A percentile compares a stretch with the other conserved stretches of the same genome.
Conservation (phyloP, 2,329 filamentous ascomycete genomes). For the Sarocladium oryzae region DNA sequence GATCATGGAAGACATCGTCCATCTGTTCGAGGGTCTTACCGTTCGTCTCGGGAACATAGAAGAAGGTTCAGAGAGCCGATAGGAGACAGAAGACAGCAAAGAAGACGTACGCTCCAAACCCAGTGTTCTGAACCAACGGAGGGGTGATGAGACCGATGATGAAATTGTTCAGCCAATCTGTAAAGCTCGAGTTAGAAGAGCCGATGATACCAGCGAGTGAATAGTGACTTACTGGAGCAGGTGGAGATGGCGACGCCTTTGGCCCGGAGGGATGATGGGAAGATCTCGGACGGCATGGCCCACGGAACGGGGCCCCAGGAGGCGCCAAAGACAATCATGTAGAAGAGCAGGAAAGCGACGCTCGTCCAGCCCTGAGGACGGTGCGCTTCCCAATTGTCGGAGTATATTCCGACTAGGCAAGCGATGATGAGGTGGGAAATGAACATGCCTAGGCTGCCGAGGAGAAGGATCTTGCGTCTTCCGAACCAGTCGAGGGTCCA, state of each 20-base stretch:
- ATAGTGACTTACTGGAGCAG: no score
- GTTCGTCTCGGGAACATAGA: constrained; percentile 52
- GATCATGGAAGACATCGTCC: constrained; percentile 31
- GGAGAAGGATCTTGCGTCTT: constrained; percentile 35
- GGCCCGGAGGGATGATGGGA: constrained; percentile 27
- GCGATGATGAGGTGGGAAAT: constrained; percentile 45
- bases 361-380: constrained; percentile 44
- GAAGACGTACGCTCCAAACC: constrained; percentile 49
- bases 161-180: constrained; percentile 56
- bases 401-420: constrained; percentile 40
- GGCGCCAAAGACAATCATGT: constrained; percentile 24
- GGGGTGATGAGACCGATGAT: constrained; percentile 53
- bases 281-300: constrained; percentile 34
- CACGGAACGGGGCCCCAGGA: constrained; percentile 40
- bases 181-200: no score
- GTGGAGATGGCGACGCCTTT: constrained; percentile 22
- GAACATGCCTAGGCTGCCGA: constrained; percentile 43
- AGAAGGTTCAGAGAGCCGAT: constrained; percentile 43
- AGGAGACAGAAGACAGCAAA: constrained; percentile 53
- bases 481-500: constrained; percentile 36
- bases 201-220: constrained; percentile 24
- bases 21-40: constrained; percentile 49
- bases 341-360: constrained; percentile 26
- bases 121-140: constrained; percentile 46
- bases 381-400: constrained; percentile 40